Conservation (phyloP, 2,329 filamentous ascomycete species). For the Amauroascus niger region DNA sequence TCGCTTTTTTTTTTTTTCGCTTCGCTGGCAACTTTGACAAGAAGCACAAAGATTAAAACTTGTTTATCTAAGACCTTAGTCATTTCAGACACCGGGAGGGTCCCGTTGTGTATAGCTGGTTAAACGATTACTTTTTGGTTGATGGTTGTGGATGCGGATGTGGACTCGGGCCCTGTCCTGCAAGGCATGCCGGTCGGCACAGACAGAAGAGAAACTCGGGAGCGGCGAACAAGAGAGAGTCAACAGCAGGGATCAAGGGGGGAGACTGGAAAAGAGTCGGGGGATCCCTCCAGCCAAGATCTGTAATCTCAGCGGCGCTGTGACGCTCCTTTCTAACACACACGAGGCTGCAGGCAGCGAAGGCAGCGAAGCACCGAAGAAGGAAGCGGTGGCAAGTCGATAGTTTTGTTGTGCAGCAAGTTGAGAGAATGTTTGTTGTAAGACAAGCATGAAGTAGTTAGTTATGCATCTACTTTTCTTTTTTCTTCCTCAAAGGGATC, state of each 20-base stretch:
- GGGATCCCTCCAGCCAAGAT: constrained; percentile 1
- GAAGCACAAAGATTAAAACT: not conserved
- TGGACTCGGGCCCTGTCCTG: not conserved
- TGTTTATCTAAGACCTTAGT: not conserved
- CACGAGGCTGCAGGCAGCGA: not conserved
- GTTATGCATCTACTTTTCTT: too few relatives aligned
- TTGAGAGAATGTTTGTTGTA: too few relatives aligned
- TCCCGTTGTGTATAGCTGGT: too few relatives aligned
- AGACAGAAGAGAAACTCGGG: not conserved
- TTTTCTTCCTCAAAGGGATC: too few relatives aligned
- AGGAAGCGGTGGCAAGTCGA: too few relatives aligned
- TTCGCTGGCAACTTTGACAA: not conserved
- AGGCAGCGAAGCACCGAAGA: not conserved
- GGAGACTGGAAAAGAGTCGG: not conserved
- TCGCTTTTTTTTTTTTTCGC: not conserved
- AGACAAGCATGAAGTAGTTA: too few relatives aligned
- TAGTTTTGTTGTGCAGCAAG: too few relatives aligned
- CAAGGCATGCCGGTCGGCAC: constrained; percentile 3
- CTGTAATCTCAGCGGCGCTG: not conserved
- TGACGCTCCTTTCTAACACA: not conserved
- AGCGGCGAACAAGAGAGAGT: not conserved
- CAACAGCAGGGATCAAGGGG: not conserved
- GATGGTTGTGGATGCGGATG: not conserved
- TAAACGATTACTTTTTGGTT: too few relatives aligned
- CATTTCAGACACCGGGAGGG: too few relatives aligned